Percentiles rank a stretch among this genome's conserved stretches.
phyloP scores from a whole-genome alignment of 2,329 filamentous ascomycete genomes.

The Venturia nashicola region DNA sequence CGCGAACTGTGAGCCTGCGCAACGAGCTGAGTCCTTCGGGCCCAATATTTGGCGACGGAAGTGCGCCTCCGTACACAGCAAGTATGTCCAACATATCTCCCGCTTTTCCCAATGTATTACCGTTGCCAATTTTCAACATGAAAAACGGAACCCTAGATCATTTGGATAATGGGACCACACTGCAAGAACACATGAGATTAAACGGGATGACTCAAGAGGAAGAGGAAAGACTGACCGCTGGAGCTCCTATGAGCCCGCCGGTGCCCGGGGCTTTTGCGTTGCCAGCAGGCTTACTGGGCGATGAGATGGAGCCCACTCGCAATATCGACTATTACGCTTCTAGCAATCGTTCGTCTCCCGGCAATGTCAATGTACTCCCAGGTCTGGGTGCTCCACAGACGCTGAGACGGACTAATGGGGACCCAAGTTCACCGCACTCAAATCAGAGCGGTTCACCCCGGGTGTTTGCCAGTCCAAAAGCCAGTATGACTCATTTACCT shows the following conservation, averaged over 20 bases:
- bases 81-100: constrained; percentile 34
- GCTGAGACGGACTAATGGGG: constrained; percentile 18
- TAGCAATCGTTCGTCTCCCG: constrained; percentile 18
- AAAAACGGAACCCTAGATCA: constrained; percentile 43
- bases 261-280: constrained; percentile 57
- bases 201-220: constrained; percentile 45
- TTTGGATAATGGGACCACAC: constrained; percentile 33
- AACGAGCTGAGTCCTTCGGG: constrained; percentile 18
- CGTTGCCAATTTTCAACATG: constrained; percentile 42
- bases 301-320: constrained; percentile 42
- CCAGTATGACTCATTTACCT: constrained; percentile 31
- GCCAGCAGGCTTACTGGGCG: constrained; percentile 53
- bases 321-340: neutral
- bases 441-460: constrained; percentile 30
- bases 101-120: constrained; percentile 35
- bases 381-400: constrained; percentile 17
- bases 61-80: constrained; percentile 26
- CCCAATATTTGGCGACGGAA: constrained; percentile 27
- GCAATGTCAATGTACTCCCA: constrained; percentile 28
- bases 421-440: constrained; percentile 31
- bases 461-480: constrained; percentile 35
- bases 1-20: constrained; percentile 27
- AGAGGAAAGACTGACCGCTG: constrained; percentile 46
- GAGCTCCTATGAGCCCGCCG: constrained; percentile 58
- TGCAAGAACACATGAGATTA: constrained; percentile 16